Evolutionary conservation across 306 rosid genomes (phyloP).

Genomic region (Lathyrus oleraceus): DNA sequence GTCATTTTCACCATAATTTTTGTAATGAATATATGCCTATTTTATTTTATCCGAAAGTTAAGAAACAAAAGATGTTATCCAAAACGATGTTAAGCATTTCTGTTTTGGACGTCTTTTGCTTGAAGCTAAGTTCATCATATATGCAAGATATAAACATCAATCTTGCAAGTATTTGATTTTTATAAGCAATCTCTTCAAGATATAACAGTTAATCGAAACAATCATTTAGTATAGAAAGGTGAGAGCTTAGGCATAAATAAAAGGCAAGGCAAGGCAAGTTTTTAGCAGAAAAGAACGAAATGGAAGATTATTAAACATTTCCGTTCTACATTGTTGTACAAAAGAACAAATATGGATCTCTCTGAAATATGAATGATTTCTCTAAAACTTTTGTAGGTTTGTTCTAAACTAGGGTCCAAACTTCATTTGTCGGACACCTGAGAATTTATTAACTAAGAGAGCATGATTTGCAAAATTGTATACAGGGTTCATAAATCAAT

Average conservation of each 20-base stretch:
- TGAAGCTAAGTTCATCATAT: constrained; percentile 2
- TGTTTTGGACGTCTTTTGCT: not conserved
- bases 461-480: constrained; percentile 32
- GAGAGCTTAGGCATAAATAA: constrained; percentile 11
- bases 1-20: not conserved
- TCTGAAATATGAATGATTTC: constrained; percentile 23
- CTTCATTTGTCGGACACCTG: constrained; percentile 29
- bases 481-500: constrained; percentile 29
- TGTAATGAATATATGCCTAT: not conserved
- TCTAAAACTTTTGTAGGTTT: constrained; percentile 12
- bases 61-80: not conserved
- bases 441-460: constrained; percentile 36
- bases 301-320: constrained; percentile 30
- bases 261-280: not conserved
- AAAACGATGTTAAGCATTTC: constrained; percentile 3
- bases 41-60: not conserved
- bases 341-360: constrained; percentile 24
- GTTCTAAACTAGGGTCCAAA: constrained; percentile 21
- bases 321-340: constrained; percentile 35
- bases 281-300: constrained; percentile 7
- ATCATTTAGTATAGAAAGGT: not conserved
- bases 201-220: constrained; percentile 12
- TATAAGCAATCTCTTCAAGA: not conserved
- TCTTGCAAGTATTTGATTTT: not conserved
- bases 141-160: not conserved